phyloP scores from a whole-genome alignment of 2,329 filamentous ascomycete genomes.

The Microdochium nivale region DNA sequence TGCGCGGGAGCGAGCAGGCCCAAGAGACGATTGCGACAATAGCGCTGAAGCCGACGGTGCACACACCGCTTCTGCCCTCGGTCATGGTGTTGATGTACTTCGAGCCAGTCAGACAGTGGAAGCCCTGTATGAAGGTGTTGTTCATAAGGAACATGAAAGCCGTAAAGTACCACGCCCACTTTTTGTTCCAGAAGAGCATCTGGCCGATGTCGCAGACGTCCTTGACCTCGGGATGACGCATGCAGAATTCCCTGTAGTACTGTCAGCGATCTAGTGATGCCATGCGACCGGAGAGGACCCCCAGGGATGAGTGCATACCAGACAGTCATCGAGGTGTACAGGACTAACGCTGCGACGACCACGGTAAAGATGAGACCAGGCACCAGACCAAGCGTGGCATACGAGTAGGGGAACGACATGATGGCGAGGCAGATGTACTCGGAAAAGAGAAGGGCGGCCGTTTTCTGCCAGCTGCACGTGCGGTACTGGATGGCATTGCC shows the following conservation, averaged over 20 bases:
- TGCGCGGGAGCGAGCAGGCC: constrained; percentile 73
- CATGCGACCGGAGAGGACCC: constrained; percentile 1
- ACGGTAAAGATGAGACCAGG: constrained; percentile 76
- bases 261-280: constrained; percentile 36
- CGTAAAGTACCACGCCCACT: constrained; percentile 59
- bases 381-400: constrained; percentile 77
- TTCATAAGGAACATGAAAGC: constrained; percentile 89
- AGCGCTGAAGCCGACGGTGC: constrained; percentile 72
- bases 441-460: constrained; percentile 80
- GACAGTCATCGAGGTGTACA: constrained; percentile 55
- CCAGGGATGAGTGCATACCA: constrained; percentile 4
- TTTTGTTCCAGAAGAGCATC: constrained; percentile 82
- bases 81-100: constrained; percentile 89
- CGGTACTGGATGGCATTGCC: constrained; percentile 81
- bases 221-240: constrained; percentile 81
- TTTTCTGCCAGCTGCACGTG: constrained; percentile 94
- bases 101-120: constrained; percentile 77
- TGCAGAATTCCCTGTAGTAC: constrained; percentile 62
- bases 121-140: constrained; percentile 83
- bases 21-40: constrained; percentile 70
- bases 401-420: constrained; percentile 95
- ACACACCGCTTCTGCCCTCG: constrained; percentile 52
- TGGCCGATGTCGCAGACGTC: constrained; percentile 96
- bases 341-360: constrained; percentile 66
- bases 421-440: constrained; percentile 91